Evolutionary conservation across 345 rosid species (phyloP).

Genomic region (Syzygium grande): DNA sequence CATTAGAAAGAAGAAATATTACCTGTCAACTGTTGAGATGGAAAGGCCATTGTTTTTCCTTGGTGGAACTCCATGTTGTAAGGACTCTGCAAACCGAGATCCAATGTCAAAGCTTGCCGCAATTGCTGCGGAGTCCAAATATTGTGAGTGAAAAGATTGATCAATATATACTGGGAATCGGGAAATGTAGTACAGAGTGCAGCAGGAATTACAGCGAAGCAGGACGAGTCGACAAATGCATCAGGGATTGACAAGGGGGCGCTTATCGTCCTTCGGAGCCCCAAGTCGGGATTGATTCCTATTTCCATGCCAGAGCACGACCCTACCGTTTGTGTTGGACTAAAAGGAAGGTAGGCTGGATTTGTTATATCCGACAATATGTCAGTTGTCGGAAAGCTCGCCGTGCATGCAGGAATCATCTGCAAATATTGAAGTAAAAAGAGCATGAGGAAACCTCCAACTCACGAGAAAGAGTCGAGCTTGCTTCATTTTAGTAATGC

Average conservation of each 20-base stretch:
- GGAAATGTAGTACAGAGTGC: background rate
- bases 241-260: constrained; percentile 45
- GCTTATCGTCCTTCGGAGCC: constrained; percentile 27
- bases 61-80: constrained; percentile 51
- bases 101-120: constrained; percentile 61
- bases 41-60: constrained; percentile 23
- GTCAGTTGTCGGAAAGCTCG: constrained; percentile 33
- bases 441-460: background rate
- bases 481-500: background rate
- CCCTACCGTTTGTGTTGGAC: constrained; percentile 38
- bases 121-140: background rate
- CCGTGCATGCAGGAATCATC: constrained; percentile 22
- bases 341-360: constrained; percentile 43
- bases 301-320: constrained; percentile 41
- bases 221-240: constrained; percentile 30
- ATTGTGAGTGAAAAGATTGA: background rate
- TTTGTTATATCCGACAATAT: constrained; percentile 38
- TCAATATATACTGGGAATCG: no score
- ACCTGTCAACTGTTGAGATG: constrained; percentile 50
- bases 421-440: constrained; percentile 5
- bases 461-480: background rate
- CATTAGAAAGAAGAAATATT: background rate
- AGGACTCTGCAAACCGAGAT: constrained; percentile 52
- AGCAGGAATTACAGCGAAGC: constrained; percentile 35
- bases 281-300: constrained; percentile 38